Conservation (phyloP, 1,284 basidiomycete species). For the Ustilago trichophora region DNA sequence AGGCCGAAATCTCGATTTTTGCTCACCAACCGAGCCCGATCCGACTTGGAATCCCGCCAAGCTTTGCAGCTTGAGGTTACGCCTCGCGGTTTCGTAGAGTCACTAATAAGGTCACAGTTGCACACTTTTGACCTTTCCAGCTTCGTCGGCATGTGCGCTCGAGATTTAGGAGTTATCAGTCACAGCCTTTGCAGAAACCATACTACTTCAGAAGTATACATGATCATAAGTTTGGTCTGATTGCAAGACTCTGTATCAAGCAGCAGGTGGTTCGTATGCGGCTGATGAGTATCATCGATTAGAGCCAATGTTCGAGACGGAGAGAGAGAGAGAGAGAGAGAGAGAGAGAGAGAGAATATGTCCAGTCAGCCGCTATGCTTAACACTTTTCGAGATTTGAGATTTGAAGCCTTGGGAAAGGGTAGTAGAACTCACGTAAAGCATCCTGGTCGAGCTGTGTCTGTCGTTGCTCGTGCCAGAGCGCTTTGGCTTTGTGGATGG, state of each 20-base stretch:
- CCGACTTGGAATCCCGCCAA: not conserved
- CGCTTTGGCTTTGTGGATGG: slow-evolving; percentile 33
- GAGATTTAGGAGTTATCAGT: not conserved
- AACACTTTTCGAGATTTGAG: too few species aligned
- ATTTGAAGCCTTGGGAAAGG: too few species aligned
- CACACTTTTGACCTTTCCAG: too few species aligned
- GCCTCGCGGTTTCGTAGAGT: not conserved
- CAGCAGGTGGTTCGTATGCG: slow-evolving; percentile 24
- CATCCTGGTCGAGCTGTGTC: slow-evolving; percentile 35
- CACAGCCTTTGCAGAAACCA: too few species aligned
- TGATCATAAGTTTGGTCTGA: not conserved
- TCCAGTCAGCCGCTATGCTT: too few species aligned
- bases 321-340: not conserved
- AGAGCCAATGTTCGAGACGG: too few species aligned
- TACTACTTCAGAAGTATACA: too few species aligned
- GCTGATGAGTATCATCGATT: slow-evolving; percentile 1
- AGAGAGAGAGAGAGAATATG: not conserved
- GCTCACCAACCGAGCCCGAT: not conserved
- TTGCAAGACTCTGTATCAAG: not conserved
- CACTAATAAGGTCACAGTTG: too few species aligned
- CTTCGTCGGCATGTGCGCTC: not conserved
- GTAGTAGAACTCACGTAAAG: slow-evolving; percentile 54
- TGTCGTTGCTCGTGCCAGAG: slow-evolving; percentile 20
- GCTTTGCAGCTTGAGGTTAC: not conserved
- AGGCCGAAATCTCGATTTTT: slow-evolving; percentile 9